phyloP scores from a whole-genome alignment of 495 filamentous ascomycete species.

The Neurospora sp. region DNA sequence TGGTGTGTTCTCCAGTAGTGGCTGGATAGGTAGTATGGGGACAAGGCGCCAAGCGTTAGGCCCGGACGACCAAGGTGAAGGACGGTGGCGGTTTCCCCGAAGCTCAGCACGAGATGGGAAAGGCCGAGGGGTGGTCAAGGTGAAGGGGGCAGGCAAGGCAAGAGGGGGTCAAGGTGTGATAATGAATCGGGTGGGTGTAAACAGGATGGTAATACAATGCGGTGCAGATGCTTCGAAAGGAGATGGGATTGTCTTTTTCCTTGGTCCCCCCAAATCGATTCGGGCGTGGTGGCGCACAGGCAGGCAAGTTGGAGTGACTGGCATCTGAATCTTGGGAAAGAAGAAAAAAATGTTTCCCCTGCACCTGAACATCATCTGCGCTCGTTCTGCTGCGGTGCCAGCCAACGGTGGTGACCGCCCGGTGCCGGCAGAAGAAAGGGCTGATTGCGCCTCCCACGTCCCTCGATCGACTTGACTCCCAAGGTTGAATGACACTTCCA shows the following conservation, averaged over 20 bases:
- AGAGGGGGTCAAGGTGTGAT: not conserved
- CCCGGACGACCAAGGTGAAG: not conserved
- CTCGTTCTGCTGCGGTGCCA: not conserved
- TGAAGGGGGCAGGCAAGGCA: not conserved
- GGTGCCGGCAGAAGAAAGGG: not conserved
- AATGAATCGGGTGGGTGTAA: not conserved
- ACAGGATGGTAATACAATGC: not conserved
- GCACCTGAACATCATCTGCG: not conserved
- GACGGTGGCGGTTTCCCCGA: not conserved
- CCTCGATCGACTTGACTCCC: not conserved
- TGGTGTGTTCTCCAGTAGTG: not conserved
- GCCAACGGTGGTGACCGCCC: not conserved
- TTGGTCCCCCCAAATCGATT: slow-evolving; percentile 8
- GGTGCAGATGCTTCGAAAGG: not conserved
- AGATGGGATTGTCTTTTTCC: not conserved
- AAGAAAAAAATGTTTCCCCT: slow-evolving; percentile 19
- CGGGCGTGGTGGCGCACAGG: not conserved
- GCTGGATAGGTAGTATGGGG: not conserved
- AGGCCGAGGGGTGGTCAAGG: not conserved
- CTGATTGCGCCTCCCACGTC: not conserved
- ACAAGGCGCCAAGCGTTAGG: not conserved
- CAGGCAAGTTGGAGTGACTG: not conserved
- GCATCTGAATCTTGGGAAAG: slow-evolving; percentile 4
- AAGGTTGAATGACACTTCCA: not conserved
- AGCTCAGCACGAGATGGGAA: not conserved